Base-by-base conservation (phyloP, 208 protist species). In the Acanthamoeba healyi region DNA sequence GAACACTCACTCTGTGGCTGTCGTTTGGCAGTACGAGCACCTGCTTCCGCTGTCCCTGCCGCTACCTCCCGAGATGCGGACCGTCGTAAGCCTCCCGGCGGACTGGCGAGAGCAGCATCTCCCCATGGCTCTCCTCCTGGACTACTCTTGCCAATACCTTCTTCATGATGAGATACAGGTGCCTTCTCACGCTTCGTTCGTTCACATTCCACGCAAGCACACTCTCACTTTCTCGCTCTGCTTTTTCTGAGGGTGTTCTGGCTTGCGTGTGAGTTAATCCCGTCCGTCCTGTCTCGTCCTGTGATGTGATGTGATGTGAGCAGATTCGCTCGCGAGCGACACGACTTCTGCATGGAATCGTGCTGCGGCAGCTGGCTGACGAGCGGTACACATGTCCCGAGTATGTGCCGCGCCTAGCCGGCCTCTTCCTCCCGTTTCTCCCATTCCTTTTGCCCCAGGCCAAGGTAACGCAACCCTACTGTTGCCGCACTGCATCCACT, bases 61-160 rank as follows among this genome's bases (percentile, higher is more conserved):
- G 17, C 24, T 84, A 26, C 74, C 74, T 19, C 74, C 74, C n/a
- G 44, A 84, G 34, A 29, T 72, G n/a, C 63, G 63, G 14, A 17
- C 63, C n/a, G 38, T 72, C 34, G 63, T 40, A 22, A 72, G 32
- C 63, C 63, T 72, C 14, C 29, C 63, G 32, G 14, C 63, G 1
- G 63, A 72, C 34, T 72, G 63, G 63, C 63, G 63, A 19, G 34
- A 42, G 63, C 63, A 72, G 34, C 63, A 72, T 22, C 63, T 72
- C 32, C 63, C 63, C 63, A 72, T 72, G 63, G 63, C 63, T 4
- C 63, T 72, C 34, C 63, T 72, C 34, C 63, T 72, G 15, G 63
- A 72, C 63, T 72, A 72, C 63, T 32, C 63, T 5, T 42, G n/a
- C 63, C 63, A 72, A 19, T 72, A 72, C 34, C 34, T 72, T 3